Evolutionary conservation across 257 asterid species (phyloP).

Genomic region (Vinca minor): DNA sequence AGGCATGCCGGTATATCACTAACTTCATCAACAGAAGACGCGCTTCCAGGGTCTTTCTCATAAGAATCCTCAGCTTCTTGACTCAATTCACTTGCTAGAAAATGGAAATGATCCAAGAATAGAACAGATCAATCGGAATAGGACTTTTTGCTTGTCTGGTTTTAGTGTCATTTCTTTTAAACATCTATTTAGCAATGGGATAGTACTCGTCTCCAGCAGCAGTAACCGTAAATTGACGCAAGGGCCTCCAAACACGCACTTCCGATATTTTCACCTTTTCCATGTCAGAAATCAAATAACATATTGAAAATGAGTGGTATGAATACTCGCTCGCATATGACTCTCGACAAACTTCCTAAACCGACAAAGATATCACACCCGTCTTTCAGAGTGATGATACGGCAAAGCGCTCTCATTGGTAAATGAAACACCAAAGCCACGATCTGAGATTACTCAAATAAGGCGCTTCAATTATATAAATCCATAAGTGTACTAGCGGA

Average conservation of each 20-base stretch:
- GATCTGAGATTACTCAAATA: too few species aligned
- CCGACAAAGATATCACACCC: too few species aligned
- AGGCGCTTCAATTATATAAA: too few species aligned
- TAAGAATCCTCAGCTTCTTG: constrained; percentile 31
- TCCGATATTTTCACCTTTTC: constrained; percentile 83
- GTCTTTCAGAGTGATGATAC: too few species aligned
- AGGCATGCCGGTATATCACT: constrained; percentile 40
- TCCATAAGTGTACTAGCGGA: too few species aligned
- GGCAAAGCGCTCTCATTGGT: too few species aligned
- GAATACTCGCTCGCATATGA: constrained; percentile 60
- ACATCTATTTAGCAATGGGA: constrained; percentile 53
- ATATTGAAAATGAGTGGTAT: constrained; percentile 73
- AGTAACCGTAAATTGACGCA: constrained; percentile 62
- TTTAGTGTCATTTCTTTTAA: constrained; percentile 60
- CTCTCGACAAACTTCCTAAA: constrained; percentile 51
- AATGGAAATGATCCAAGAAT: constrained; percentile 73
- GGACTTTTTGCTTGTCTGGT: constrained; percentile 63
- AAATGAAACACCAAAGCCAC: too few species aligned
- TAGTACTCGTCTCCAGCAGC: constrained; percentile 72
- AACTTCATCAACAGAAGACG: constrained; percentile 26
- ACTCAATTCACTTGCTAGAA: constrained; percentile 32
- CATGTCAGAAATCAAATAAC: constrained; percentile 57
- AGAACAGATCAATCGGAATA: constrained; percentile 61
- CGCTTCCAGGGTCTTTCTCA: constrained; percentile 25
- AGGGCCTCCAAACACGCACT: constrained; percentile 72